Base-by-base conservation (phyloP, 2,329 filamentous ascomycete species). In the Cercospora sesami region DNA sequence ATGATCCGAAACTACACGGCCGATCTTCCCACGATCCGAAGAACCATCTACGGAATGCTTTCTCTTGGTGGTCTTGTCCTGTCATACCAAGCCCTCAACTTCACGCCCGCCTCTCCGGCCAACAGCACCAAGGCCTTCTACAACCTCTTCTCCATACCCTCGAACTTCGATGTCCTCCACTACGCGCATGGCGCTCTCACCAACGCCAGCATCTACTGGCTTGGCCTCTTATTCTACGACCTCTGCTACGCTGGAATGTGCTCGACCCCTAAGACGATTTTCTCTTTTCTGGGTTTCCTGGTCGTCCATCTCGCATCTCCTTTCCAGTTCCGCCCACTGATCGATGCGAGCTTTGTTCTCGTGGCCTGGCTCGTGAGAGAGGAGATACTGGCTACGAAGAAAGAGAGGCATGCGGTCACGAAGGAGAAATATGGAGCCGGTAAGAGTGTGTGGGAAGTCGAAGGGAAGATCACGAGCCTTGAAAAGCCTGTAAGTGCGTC, bases 321-420 rank as follows among this genome's bases (percentile, higher is more conserved):
- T 3, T 67, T 30, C 26, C 30, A 42, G 4, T 33, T 36, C 9
- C 60, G 60, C 2, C 39, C 42, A 6, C 39, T 63, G 1, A 45
- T 63, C 8, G 60, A 63, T 21, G 30, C 26, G 6, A 30, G 26
- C 16, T 63, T 63, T 36, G 16, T 79, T 63, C 71, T 72, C 8
- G 65, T 69, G 14, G 74, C 73, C 68, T 80, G 77, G 76, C 69
- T 74, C 10, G 79, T 75, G 73, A 78, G 79, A 67, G 79, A 81
- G 63, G 75, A 79, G 48, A 70, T 72, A 5, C 64, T 81, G 57
- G 76, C 78, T 16, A 68, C 51, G n/a, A 77, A 75, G 69, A 75
- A 65, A 55, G 71, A 71, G 59, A 67, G 55, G 53, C 64, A 51
- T 63, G 72, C 73, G 12, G 48, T 72, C 53, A 70, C 65, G 39